These are phyloP conservation scores for Diatrype stigma DNA, from an alignment of 2,329 filamentous ascomycete genomes.

Conservation along the genomic window DNA sequence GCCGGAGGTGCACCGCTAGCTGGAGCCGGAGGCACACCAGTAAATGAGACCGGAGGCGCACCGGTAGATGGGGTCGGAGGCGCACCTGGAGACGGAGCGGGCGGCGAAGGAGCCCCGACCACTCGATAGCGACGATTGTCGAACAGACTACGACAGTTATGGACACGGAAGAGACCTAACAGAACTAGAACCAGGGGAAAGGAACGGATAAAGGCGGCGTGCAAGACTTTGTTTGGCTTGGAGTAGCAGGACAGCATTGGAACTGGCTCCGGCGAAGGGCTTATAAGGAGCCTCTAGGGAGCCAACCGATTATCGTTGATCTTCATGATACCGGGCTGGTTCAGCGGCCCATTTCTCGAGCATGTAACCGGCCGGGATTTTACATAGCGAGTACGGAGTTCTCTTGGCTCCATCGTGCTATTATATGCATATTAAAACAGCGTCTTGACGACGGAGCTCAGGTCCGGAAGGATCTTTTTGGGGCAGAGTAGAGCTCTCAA, in stretches of 20 bases:
- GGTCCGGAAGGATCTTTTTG: not conserved
- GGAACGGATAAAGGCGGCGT: not conserved
- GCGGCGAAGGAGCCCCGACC: not conserved
- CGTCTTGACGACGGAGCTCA: not conserved
- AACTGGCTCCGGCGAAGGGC: not conserved
- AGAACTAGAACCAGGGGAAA: not conserved
- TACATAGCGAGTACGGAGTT: not conserved
- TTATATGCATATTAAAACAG: not conserved
- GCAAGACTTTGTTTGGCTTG: not conserved
- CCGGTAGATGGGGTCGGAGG: too few species aligned
- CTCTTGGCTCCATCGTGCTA: not conserved
- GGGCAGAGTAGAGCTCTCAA: not conserved
- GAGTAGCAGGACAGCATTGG: not conserved
- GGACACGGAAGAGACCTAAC: not conserved
- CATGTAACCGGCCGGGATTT: not conserved
- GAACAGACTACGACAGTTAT: not conserved
- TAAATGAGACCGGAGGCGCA: too few species aligned
- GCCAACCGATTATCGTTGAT: not conserved
- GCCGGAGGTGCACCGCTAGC: too few species aligned
- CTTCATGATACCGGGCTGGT: not conserved
- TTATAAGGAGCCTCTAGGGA: not conserved
- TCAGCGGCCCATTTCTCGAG: not conserved
- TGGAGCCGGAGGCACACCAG: not conserved
- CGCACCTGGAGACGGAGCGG: not conserved
- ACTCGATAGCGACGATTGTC: not conserved